Percentiles rank a stretch among this genome's conserved stretches.
Conservation (phyloP, 306 rosid species). For the Boehmeria nivea region DNA sequence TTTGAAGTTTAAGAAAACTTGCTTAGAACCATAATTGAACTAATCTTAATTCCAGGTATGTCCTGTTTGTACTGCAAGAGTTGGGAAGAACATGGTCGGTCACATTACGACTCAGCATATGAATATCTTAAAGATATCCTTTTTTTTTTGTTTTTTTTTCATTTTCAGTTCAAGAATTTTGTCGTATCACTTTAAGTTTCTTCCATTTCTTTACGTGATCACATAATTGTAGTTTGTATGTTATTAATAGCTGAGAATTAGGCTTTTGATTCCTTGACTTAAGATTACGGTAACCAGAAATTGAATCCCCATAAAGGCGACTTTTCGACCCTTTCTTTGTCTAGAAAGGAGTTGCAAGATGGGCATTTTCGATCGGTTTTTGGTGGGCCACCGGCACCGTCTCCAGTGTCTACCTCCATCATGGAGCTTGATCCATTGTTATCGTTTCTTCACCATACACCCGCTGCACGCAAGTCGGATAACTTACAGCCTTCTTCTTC, state of each 20-base stretch:
- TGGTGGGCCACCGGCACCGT: slow-evolving; percentile 29
- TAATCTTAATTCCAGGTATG: slow-evolving; percentile 51
- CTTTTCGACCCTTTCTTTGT: slow-evolving; percentile 32
- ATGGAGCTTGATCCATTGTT: slow-evolving; percentile 45
- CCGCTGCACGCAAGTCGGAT: slow-evolving; percentile 22
- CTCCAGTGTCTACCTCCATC: slow-evolving; percentile 43
- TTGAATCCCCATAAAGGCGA: slow-evolving; percentile 39
- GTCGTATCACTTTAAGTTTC: neutral
- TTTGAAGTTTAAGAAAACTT: slow-evolving; percentile 17
- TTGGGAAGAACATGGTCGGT: slow-evolving; percentile 48
- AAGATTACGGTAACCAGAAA: slow-evolving; percentile 47
- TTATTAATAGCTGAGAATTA: slow-evolving; percentile 10
- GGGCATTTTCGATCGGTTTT: slow-evolving; percentile 30
- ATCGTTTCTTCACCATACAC: slow-evolving; percentile 39
- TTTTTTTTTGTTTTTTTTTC: slow-evolving; percentile 11
- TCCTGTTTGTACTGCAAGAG: slow-evolving; percentile 52
- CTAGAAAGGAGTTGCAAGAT: slow-evolving; percentile 39
- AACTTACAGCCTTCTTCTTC: slow-evolving; percentile 36
- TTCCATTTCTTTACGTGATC: neutral
- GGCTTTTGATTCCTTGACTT: slow-evolving; percentile 43
- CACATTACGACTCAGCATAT: slow-evolving; percentile 61
- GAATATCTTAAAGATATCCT: slow-evolving; percentile 62
- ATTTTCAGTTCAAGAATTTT: neutral
- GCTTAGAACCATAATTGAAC: slow-evolving; percentile 7
- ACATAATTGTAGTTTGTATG: slow-evolving; percentile 2